Evolutionary conservation across 495 filamentous ascomycete species (phyloP).

Genomic region (Aspergillus bertholletiae): DNA sequence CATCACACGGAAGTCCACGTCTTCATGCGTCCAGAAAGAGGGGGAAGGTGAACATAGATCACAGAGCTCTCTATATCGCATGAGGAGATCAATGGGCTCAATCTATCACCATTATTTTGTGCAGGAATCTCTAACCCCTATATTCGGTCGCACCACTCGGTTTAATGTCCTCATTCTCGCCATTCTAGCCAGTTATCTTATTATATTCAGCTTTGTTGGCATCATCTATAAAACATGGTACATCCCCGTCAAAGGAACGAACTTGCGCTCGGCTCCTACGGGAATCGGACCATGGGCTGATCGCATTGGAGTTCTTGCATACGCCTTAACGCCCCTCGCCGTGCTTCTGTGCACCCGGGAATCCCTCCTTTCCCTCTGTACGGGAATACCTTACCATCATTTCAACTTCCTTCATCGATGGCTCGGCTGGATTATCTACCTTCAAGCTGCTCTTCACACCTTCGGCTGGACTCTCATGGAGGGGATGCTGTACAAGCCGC

Average conservation of each 20-base stretch:
- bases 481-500: constrained; percentile 59
- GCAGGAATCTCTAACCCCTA: constrained; percentile 27
- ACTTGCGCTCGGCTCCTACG: constrained; percentile 52
- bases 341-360: constrained; percentile 57
- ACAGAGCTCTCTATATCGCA: constrained; percentile 13
- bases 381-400: constrained; percentile 62
- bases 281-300: constrained; percentile 59
- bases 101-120: constrained; percentile 30
- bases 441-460: constrained; percentile 60
- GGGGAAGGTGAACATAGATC: constrained; percentile 1
- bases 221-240: constrained; percentile 57
- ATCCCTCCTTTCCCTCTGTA: constrained; percentile 56
- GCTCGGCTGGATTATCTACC: constrained; percentile 60
- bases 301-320: constrained; percentile 61
- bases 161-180: constrained; percentile 49
- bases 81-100: constrained; percentile 13
- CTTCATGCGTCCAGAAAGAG: constrained; percentile 4
- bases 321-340: constrained; percentile 62
- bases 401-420: constrained; percentile 70
- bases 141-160: constrained; percentile 38
- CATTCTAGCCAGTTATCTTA: constrained; percentile 48
- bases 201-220: constrained; percentile 61
- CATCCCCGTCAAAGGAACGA: constrained; percentile 50
- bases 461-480: constrained; percentile 64
- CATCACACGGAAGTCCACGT: constrained; percentile 2